Evolutionary conservation across 805 yeast genomes (phyloP).

Genomic region (Lachancea lanzarotensis): DNA sequence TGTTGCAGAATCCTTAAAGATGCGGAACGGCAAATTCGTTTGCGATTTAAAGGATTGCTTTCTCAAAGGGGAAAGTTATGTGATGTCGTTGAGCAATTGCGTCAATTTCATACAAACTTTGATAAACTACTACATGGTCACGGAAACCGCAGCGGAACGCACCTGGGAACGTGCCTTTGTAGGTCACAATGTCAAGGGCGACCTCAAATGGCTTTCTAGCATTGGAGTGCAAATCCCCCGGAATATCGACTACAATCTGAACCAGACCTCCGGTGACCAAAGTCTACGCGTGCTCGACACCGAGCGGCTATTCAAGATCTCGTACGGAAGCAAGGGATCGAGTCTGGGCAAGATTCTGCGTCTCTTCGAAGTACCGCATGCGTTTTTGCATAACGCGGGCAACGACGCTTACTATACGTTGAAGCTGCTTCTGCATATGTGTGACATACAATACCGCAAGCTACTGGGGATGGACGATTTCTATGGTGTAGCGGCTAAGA

Average conservation of each 20-base stretch:
- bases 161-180: constrained; percentile 38
- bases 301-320: constrained; percentile 35
- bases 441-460: constrained; percentile 37
- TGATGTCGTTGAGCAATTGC: constrained; percentile 36
- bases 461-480: constrained; percentile 25
- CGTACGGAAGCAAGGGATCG: constrained; percentile 39
- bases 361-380: constrained; percentile 47
- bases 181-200: constrained; percentile 56
- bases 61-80: constrained; percentile 43
- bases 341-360: constrained; percentile 43
- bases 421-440: constrained; percentile 41
- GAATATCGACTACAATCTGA: constrained; percentile 8
- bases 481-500: constrained; percentile 14
- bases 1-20: constrained; percentile 38
- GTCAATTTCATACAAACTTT: constrained; percentile 37
- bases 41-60: constrained; percentile 47
- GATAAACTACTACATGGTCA: constrained; percentile 38
- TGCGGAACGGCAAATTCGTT: constrained; percentile 47
- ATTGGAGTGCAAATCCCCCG: constrained; percentile 45
- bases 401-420: constrained; percentile 65
- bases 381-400: constrained; percentile 62
- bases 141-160: constrained; percentile 22
- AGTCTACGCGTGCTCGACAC: constrained; percentile 40
- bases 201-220: constrained; percentile 43
- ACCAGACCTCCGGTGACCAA: too few relatives aligned